Conservation (phyloP, 257 asterid species). For the Mentha longifolia region DNA sequence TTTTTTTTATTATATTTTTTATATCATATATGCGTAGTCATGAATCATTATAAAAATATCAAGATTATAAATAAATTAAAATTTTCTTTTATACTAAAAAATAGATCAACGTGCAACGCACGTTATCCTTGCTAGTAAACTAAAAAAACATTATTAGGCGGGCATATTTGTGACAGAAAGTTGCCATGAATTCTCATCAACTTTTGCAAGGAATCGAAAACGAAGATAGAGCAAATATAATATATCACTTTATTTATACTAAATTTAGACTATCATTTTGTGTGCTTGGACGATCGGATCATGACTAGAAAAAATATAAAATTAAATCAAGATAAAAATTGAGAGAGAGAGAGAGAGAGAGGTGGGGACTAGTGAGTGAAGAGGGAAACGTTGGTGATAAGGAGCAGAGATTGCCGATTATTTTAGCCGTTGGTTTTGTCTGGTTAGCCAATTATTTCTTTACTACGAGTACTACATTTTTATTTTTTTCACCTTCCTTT, state of each 20-base stretch:
- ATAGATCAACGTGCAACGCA: too few relatives aligned
- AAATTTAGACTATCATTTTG: not conserved
- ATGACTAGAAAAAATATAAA: not conserved
- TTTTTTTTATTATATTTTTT: too few relatives aligned
- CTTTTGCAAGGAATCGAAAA: not conserved
- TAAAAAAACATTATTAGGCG: too few relatives aligned
- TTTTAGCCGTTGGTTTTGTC: constrained; percentile 49
- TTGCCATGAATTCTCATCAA: not conserved
- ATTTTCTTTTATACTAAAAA: too few relatives aligned
- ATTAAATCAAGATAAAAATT: not conserved
- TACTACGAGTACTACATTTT: not conserved
- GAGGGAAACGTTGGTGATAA: too few relatives aligned
- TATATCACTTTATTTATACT: not conserved
- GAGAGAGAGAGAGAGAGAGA: too few relatives aligned
- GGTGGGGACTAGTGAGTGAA: too few relatives aligned
- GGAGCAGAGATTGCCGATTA: constrained; percentile 21
- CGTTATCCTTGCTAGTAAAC: too few relatives aligned
- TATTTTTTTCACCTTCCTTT: constrained; percentile 1
- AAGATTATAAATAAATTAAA: too few relatives aligned
- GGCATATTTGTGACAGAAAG: not conserved
- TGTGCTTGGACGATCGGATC: not conserved
- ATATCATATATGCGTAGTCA: too few relatives aligned
- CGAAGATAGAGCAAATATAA: not conserved
- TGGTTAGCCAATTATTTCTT: constrained; percentile 18
- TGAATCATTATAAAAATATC: too few relatives aligned